These are phyloP conservation scores for Rosa chinensis DNA, from an alignment of 306 rosid genomes.

Conservation along the genomic window DNA sequence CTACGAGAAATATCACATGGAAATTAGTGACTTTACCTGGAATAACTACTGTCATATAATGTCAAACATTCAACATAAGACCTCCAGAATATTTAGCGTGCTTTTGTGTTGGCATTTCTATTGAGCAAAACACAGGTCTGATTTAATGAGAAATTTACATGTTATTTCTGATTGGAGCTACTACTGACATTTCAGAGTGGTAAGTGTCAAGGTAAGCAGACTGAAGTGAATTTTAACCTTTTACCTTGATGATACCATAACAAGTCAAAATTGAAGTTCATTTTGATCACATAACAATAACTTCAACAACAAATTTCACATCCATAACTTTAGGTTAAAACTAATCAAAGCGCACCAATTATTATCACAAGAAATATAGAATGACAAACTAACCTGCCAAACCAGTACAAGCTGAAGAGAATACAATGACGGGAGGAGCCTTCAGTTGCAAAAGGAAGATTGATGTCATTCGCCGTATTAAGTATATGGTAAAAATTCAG, in stretches of 20 bases:
- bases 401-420: constrained; percentile 93
- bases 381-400: constrained; percentile 55
- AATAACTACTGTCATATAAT: neutral
- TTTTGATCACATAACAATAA: neutral
- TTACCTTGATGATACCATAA: neutral
- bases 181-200: neutral
- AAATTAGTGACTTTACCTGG: too few relatives aligned
- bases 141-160: neutral
- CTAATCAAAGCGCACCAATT: neutral
- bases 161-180: neutral
- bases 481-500: neutral
- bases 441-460: constrained; percentile 37
- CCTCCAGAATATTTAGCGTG: neutral
- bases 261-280: neutral
- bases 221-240: neutral
- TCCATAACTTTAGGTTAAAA: neutral
- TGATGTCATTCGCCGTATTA: neutral
- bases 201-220: neutral
- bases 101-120: neutral
- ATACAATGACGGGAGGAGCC: constrained; percentile 92
- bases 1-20: too few relatives aligned
- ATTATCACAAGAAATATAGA: neutral
- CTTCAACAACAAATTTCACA: neutral
- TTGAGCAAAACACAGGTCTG: neutral
- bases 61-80: neutral